phyloP scores from a whole-genome alignment of 768 basidiomycete genomes.

The Lactarius trivialis region DNA sequence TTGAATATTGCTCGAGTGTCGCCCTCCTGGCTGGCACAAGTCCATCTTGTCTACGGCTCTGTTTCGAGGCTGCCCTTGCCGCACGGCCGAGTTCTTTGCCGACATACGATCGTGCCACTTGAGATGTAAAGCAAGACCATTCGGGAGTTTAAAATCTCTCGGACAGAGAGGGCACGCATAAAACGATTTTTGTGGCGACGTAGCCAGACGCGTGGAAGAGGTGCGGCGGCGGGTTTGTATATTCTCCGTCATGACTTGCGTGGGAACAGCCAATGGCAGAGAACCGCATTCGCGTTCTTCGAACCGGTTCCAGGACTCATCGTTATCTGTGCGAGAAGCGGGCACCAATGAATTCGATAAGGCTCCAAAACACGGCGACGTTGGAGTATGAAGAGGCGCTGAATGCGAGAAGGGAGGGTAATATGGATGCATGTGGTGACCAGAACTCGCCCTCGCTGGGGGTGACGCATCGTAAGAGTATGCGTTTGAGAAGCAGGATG shows the following conservation, averaged over 20 bases:
- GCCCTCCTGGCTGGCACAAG: not conserved
- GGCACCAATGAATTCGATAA: not conserved
- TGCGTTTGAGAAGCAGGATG: not conserved
- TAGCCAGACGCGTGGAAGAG: not conserved
- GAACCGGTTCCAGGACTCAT: not conserved
- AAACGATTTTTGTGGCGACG: not conserved
- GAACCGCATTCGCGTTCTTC: not conserved
- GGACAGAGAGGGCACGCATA: slow-evolving; percentile 21
- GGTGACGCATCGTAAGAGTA: not conserved
- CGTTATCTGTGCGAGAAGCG: not conserved
- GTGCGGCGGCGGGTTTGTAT: not conserved
- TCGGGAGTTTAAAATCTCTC: slow-evolving; percentile 19
- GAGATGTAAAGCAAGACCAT: slow-evolving; percentile 22
- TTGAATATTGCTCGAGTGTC: not conserved
- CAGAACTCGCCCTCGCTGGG: not conserved
- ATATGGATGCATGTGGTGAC: not conserved
- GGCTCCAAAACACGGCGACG: not conserved
- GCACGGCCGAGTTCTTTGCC: not conserved
- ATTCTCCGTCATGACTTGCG: not conserved
- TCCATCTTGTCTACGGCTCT: not conserved
- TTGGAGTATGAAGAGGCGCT: not conserved
- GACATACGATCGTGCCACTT: slow-evolving; percentile 23
- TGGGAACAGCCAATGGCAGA: not conserved
- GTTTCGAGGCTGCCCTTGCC: not conserved
- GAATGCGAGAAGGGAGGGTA: not conserved